Percentiles rank a stretch among this genome's conserved stretches.
These are phyloP conservation scores for Leccinum imitatum DNA, from an alignment of 768 basidiomycete species.

Conservation along the genomic window DNA sequence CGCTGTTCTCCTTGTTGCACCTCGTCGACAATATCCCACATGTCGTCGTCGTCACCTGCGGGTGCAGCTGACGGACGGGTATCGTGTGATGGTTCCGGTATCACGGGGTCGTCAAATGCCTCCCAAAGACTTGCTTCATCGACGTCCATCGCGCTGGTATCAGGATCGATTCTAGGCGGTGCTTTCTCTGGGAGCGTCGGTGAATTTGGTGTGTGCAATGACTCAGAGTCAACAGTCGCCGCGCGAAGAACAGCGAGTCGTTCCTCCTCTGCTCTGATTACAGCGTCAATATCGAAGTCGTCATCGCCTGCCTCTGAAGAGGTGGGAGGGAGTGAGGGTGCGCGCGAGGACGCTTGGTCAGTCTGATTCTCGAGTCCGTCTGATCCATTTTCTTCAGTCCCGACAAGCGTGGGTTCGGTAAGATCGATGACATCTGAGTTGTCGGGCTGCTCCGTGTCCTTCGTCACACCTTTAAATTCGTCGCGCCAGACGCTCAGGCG, in stretches of 20 bases:
- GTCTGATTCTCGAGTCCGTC: slow-evolving; percentile 15
- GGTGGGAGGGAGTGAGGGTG: slow-evolving; percentile 39
- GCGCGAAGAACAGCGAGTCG: slow-evolving; percentile 27
- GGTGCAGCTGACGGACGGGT: neutral
- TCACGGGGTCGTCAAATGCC: slow-evolving; percentile 15
- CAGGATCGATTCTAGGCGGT: slow-evolving; percentile 9
- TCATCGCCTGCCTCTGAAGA: slow-evolving; percentile 44
- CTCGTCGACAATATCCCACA: slow-evolving; percentile 70
- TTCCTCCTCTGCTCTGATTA: slow-evolving; percentile 47
- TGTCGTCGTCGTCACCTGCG: slow-evolving; percentile 49
- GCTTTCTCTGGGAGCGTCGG: slow-evolving; percentile 9
- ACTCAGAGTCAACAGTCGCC: slow-evolving; percentile 7
- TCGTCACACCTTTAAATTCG: slow-evolving; percentile 50
- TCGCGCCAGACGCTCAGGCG: slow-evolving; percentile 77
- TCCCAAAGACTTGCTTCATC: slow-evolving; percentile 44
- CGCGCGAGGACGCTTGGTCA: slow-evolving; percentile 37
- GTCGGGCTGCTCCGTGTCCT: slow-evolving; percentile 31
- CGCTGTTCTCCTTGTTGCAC: slow-evolving; percentile 38
- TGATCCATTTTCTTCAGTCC: slow-evolving; percentile 23
- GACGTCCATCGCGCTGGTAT: slow-evolving; percentile 24
- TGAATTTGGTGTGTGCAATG: neutral
- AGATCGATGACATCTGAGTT: slow-evolving; percentile 32
- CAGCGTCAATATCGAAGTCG: slow-evolving; percentile 53
- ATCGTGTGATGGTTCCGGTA: slow-evolving; percentile 7
- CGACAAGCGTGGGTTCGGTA: slow-evolving; percentile 28